These are phyloP conservation scores for Mortierella sp. DNA, from an alignment of 371 early-diverging fungal genomes.

Conservation along the genomic window DNA sequence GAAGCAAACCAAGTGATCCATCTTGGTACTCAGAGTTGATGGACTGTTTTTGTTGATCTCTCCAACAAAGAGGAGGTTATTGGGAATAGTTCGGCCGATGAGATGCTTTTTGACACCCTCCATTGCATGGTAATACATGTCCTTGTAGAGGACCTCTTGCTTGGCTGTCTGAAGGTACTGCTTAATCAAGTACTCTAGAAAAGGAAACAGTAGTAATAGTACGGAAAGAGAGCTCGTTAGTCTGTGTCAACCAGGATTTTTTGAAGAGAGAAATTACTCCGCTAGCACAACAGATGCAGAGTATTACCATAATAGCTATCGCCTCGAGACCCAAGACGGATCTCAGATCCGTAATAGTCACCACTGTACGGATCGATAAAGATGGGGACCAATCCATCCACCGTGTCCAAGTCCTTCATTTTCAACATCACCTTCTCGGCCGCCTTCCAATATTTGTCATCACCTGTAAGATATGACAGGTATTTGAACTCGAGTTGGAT, in stretches of 20 bases:
- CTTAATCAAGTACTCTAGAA: constrained; percentile 89
- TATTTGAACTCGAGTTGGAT: constrained; percentile 92
- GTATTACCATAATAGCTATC: constrained; percentile 91
- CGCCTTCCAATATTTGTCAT: constrained; percentile 74
- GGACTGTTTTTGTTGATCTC: constrained; percentile 63
- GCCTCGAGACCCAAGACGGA: constrained; percentile 82
- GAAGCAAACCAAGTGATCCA: constrained; percentile 97
- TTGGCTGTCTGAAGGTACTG: constrained; percentile 82
- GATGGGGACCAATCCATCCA: constrained; percentile 86
- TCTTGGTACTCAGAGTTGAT: constrained; percentile 65
- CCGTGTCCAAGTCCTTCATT: constrained; percentile 61
- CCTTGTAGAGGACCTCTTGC: constrained; percentile 69
- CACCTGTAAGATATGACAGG: constrained; percentile 79
- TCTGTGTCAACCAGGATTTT: neutral
- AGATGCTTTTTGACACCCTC: constrained; percentile 79
- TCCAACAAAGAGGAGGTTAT: constrained; percentile 74
- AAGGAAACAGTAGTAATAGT: neutral
- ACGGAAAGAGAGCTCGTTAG: neutral
- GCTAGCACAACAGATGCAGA: constrained; percentile 1
- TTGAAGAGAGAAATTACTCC: neutral
- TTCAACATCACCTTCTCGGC: constrained; percentile 75
- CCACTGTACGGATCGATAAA: constrained; percentile 65
- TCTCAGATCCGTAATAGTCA: constrained; percentile 61
- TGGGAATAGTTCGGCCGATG: constrained; percentile 68
- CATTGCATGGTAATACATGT: constrained; percentile 77